Conservation (phyloP, 345 rosid species). For the Populus ilicifolia region DNA sequence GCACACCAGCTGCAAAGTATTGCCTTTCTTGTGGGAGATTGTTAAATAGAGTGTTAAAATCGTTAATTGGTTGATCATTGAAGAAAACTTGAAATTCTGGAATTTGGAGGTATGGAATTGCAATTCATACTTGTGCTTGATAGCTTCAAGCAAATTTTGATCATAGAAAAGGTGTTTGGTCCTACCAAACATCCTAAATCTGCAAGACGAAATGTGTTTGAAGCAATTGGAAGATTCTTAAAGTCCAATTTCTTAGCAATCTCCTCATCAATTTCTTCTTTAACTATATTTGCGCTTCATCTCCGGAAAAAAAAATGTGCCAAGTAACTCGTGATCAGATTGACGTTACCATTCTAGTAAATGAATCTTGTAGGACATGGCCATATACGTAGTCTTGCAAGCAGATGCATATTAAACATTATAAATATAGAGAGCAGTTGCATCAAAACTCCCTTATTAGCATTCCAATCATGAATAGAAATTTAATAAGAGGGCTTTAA, state of each 20-base stretch:
- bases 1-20: slow-evolving; percentile 7
- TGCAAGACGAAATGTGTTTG: slow-evolving; percentile 15
- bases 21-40: background rate
- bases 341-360: background rate
- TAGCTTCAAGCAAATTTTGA: background rate
- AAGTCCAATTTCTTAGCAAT: slow-evolving; percentile 22
- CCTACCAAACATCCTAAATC: slow-evolving; percentile 13
- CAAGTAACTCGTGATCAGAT: background rate
- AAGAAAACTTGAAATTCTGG: slow-evolving; percentile 6
- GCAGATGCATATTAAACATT: too few species aligned
- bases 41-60: slow-evolving; percentile 1
- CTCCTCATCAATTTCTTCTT: background rate
- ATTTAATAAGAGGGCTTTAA: too few species aligned
- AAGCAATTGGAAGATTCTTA: background rate
- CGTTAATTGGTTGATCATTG: slow-evolving; percentile 4
- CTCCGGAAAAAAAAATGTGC: background rate
- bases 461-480: too few species aligned
- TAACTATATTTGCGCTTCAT: background rate
- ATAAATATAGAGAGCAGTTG: too few species aligned
- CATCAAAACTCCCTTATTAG: too few species aligned
- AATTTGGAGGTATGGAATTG: background rate
- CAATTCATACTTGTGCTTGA: background rate
- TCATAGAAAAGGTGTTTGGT: background rate
- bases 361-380: too few species aligned
- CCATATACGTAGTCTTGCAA: too few species aligned